Conservation (phyloP, 2,329 filamentous ascomycete genomes). For the Parasarocladium wereldwijsianum region DNA sequence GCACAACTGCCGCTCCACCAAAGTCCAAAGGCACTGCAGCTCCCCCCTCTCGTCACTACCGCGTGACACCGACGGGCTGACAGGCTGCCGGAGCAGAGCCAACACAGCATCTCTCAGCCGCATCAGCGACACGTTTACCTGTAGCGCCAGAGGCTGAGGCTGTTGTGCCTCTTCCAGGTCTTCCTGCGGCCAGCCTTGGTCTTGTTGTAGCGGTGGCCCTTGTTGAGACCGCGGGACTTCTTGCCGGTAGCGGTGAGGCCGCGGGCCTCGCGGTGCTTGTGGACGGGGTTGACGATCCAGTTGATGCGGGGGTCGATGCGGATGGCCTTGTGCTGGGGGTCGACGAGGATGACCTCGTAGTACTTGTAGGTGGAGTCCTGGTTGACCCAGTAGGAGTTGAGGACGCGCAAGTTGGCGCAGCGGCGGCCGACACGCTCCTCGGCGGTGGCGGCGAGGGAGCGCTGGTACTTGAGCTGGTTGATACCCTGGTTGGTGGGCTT, state of each 20-base stretch:
- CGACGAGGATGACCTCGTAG: slow-evolving; percentile 99
- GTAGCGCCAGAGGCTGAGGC: slow-evolving; percentile 97
- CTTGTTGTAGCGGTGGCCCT: slow-evolving; percentile 99
- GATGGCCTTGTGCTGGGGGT: slow-evolving; percentile 99
- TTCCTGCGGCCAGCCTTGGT: slow-evolving; percentile 93
- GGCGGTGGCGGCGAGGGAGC: slow-evolving; percentile 91
- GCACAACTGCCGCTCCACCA: too few species aligned
- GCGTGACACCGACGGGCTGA: too few species aligned
- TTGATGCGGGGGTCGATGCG: slow-evolving; percentile 98
- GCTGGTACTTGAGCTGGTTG: slow-evolving; percentile 99
- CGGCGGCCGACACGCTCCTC: slow-evolving; percentile 99
- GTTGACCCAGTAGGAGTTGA: slow-evolving; percentile 99
- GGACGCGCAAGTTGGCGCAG: slow-evolving; percentile 96
- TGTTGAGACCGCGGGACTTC: slow-evolving; percentile 98
- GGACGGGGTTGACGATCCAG: slow-evolving; percentile 99
- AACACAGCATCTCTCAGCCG: too few species aligned
- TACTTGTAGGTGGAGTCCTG: slow-evolving; percentile 99
- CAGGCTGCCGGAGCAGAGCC: too few species aligned
- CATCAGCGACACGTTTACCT: slow-evolving; percentile 42
- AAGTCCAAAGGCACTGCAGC: too few species aligned
- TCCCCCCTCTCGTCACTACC: too few species aligned
- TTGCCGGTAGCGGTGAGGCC: slow-evolving; percentile 98
- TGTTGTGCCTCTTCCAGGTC: slow-evolving; percentile 99
- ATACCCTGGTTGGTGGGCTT: slow-evolving; percentile 99
- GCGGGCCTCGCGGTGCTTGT: slow-evolving; percentile 99